Conservation (phyloP, 139 green algal genomes). For the Chlamydomonas schloesseri region DNA sequence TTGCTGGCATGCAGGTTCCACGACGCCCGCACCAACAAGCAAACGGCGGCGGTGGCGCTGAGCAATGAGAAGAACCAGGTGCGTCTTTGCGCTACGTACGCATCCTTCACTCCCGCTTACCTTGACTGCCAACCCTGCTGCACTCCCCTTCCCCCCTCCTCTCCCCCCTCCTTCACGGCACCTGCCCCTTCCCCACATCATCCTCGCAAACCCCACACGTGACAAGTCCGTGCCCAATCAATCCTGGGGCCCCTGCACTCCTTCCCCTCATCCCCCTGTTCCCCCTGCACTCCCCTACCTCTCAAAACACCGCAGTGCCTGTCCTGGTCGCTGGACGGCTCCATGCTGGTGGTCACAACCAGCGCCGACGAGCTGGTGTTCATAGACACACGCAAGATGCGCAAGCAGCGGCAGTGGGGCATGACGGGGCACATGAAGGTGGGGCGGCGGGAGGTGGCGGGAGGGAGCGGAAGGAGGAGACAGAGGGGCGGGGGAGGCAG, state of each 20-base stretch:
- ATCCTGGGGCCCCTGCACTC: not conserved
- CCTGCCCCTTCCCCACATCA: too few species aligned
- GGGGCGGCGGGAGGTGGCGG: not conserved
- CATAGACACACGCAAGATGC: constrained; percentile 40
- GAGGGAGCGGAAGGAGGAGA: not conserved
- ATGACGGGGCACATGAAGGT: constrained; percentile 37
- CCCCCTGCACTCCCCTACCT: too few species aligned
- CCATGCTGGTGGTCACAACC: constrained; percentile 17
- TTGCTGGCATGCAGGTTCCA: constrained; percentile 38
- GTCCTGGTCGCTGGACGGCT: constrained; percentile 48
- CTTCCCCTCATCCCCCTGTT: too few species aligned
- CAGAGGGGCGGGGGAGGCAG: not conserved
- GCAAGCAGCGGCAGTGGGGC: constrained; percentile 35
- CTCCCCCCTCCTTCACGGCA: too few species aligned
- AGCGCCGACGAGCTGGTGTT: constrained; percentile 38
- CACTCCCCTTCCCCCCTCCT: too few species aligned
- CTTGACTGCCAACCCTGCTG: too few species aligned
- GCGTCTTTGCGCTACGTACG: too few species aligned
- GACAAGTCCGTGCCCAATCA: too few species aligned
- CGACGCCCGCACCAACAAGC: constrained; percentile 47
- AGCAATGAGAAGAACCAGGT: constrained; percentile 37
- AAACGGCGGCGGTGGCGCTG: constrained; percentile 25
- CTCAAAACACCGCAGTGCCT: too few species aligned
- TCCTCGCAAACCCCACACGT: too few species aligned
- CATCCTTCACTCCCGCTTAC: too few species aligned